These are phyloP conservation scores for Lactifluus piperatus DNA, from an alignment of 768 basidiomycete genomes.

Conservation along the genomic window DNA sequence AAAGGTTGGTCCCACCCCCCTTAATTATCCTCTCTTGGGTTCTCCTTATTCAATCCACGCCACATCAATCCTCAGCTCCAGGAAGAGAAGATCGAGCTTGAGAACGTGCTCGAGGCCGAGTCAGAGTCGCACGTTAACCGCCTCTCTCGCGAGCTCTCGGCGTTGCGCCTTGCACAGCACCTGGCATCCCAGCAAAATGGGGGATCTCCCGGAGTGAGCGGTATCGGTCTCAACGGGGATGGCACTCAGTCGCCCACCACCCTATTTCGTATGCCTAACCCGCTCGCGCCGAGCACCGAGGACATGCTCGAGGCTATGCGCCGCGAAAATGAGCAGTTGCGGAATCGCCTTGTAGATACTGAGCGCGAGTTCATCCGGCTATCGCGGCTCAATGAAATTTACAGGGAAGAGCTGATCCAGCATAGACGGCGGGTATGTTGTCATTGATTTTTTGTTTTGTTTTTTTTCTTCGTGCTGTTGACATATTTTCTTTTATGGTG, in stretches of 20 bases:
- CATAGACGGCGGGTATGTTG: conserved; percentile 59
- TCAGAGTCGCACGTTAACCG: conserved; percentile 79
- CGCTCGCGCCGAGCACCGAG: conserved; percentile 36
- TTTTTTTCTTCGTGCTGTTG: neutral
- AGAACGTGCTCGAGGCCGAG: conserved; percentile 77
- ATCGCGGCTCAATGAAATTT: conserved; percentile 69
- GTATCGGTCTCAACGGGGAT: conserved; percentile 21
- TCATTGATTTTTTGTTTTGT: no score
- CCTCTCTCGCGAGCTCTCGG: conserved; percentile 60
- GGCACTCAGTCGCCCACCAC: conserved; percentile 17
- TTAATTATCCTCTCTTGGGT: neutral
- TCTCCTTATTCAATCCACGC: neutral
- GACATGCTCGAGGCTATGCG: conserved; percentile 69
- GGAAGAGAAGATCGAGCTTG: conserved; percentile 78
- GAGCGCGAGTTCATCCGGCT: conserved; percentile 73
- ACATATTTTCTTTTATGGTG: neutral
- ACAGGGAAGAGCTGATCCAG: conserved; percentile 77
- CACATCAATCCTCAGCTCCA: conserved; percentile 43
- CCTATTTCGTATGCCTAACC: conserved; percentile 22
- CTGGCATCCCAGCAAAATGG: conserved; percentile 31
- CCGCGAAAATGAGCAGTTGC: conserved; percentile 68
- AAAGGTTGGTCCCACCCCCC: conserved; percentile 41
- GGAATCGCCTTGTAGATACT: conserved; percentile 57
- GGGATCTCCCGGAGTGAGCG: neutral
- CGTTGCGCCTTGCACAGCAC: conserved; percentile 51